Base-by-base conservation (phyloP, 345 rosid genomes). In the Euphorbia lathyris region DNA sequence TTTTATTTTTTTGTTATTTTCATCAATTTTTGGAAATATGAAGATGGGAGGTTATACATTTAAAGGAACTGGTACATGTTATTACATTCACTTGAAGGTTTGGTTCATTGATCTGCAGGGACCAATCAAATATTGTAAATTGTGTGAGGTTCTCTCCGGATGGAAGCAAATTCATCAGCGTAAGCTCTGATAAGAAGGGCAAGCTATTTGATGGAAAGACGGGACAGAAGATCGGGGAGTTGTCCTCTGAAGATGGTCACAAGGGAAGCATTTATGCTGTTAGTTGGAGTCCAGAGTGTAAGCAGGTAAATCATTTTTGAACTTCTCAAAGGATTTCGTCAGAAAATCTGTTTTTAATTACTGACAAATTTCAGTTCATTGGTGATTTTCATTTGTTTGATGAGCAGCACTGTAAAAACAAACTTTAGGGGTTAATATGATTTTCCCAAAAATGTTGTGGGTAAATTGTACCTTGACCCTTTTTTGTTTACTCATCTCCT, bases 231-330 rank as follows among this genome's bases (percentile, higher is more conserved):
- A 77, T 90, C 34, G 97, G 97, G 14, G 87, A 88, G 51, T 80
- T 95, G 63, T 85, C 85, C 5, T 74, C 97, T 60, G 97, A 84
- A 29, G 89, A 82, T 83, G 93, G 88, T 5, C 99, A 95, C 71
- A 90, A 85, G 80, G 99, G 99, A 45, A 91, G 92, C 81, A 86
- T 94, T 70, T 94, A 94, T 52, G 92, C 97, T 7, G 88, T 85
- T 70, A 90, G 93, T 78, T 91, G 99, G 99, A 94, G 97, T 78
- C 93, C 97, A 63, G 87, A 87, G 82, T 77, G 97, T 75, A 88
- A 87, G 78, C 92, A 87, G 96, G 97, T 95, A 78, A 75, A 20
- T 1, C 57, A 29, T 27, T 17, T 26, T 32, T 76, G 59, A 68
- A n/a, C 27, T 52, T 65, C 53, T 40, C 16, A 27, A 26, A 20